Evolutionary conservation across 495 filamentous ascomycete species (phyloP), one percentile per base, ranked within the genome.

Genomic region (Hypoxylon intermedium): DNA sequence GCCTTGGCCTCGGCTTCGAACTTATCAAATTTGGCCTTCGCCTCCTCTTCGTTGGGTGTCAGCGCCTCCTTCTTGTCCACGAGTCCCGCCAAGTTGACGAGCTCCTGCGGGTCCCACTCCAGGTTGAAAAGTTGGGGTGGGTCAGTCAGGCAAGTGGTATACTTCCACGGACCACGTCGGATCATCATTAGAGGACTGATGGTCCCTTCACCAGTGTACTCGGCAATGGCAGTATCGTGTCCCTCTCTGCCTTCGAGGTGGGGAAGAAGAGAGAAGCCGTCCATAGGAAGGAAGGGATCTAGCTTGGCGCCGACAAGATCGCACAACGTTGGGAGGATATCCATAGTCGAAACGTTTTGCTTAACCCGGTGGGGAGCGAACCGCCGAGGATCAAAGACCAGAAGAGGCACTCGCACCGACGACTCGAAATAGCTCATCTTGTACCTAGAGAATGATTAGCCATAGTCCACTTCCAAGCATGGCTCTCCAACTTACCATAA

Each of bases 351-450:
- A 1, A 96, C 91, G 55, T 91, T 92, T 68, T 90, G 73, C 6
- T 77, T 74, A 20, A 96, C 85, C 12, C 83, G 82, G 67, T 82
- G 87, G n/a, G 90, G 82, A 1, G 74, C 60, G 68, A 91, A 92
- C 21, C 70, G 75, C 54, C 83, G 75, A 5, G 91, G 91, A 50
- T 90, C 81, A 54, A 87, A 85, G 57, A 94, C 77, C 49, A 96
- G 76, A 54, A 96, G 82, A 2, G 91, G 91, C 5, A 96, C 91
- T 6, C 91, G 87, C 23, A 87, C 88, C 5, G 89, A 92, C 23
- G 84, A 84, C 78, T 96, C 91, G 65, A 89, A 93, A 79, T 90
- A 96, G 58, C 80, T 87, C 91, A 96, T 96, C 79, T 96, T 96
- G 79, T 96, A 96, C 78, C 79, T 80, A 30, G 38, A 43, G 13